These are phyloP conservation scores for Forsythia viridissima DNA, from an alignment of 257 asterid genomes.

Conservation along the genomic window DNA sequence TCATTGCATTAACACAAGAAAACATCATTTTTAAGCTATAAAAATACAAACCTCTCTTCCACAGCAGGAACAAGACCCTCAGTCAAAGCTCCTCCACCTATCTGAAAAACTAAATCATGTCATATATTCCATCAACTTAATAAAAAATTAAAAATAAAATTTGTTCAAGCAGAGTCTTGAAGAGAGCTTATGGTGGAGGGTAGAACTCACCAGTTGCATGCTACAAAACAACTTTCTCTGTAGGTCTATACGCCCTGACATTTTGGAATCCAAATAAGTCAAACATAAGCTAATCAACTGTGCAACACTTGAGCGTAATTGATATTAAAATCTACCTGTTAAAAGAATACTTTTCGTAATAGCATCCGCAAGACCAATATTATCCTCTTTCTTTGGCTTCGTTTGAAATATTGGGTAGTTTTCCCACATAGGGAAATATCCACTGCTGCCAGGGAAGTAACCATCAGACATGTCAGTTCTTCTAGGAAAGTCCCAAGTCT, in stretches of 20 bases:
- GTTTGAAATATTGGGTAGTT: conserved; percentile 70
- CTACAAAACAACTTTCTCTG: conserved; percentile 97
- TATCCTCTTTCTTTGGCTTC: conserved; percentile 77
- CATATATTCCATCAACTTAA: conserved; percentile 5
- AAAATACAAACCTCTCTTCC: conserved; percentile 76
- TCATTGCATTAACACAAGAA: neutral
- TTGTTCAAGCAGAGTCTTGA: conserved; percentile 15
- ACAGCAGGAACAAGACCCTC: conserved; percentile 86
- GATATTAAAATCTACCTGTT: conserved; percentile 49
- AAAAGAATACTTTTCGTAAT: conserved; percentile 88
- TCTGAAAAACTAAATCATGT: conserved; percentile 50
- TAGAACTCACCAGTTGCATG: conserved; percentile 84
- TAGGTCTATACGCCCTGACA: conserved; percentile 80
- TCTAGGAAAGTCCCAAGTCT: conserved; percentile 64
- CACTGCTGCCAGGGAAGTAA: conserved; percentile 53
- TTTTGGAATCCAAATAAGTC: conserved; percentile 21
- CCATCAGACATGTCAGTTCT: conserved; percentile 61
- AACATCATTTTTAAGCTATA: conserved; percentile 11
- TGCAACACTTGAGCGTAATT: conserved; percentile 19
- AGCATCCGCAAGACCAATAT: conserved; percentile 90
- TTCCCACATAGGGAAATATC: conserved; percentile 85
- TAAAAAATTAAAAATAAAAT: neutral
- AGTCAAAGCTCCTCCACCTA: conserved; percentile 84
- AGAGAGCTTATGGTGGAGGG: conserved; percentile 10
- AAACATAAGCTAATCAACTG: conserved; percentile 23